Percentiles rank a stretch among this genome's conserved stretches.
phyloP scores from a whole-genome alignment of 2,329 filamentous ascomycete genomes.

The Bipolaris victoriae region DNA sequence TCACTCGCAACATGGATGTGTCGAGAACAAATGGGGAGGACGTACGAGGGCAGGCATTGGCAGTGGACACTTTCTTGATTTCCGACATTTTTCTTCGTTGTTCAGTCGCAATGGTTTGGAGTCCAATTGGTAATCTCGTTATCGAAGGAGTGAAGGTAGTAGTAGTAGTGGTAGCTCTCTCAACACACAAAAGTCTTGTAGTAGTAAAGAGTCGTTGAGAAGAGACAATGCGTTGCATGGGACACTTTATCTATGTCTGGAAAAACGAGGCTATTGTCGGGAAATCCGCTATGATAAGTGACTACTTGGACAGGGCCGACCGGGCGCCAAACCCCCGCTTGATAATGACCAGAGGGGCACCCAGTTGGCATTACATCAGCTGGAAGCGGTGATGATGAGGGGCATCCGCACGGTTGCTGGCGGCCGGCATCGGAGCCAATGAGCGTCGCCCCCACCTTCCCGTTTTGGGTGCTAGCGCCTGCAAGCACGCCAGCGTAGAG shows the following conservation, averaged over 20 bases:
- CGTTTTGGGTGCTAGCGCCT: neutral
- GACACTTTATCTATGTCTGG: conserved; percentile 26
- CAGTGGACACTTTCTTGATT: conserved; percentile 52
- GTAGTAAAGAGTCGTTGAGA: neutral
- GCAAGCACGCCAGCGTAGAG: conserved; percentile 8
- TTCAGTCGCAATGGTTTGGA: neutral
- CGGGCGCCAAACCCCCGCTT: neutral
- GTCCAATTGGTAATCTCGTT: neutral
- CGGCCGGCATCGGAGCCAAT: conserved; percentile 1
- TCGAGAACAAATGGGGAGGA: conserved; percentile 5
- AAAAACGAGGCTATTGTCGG: conserved; percentile 35
- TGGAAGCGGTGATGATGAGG: neutral
- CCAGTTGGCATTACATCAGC: neutral
- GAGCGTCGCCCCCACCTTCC: neutral
- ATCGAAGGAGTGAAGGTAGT: neutral
- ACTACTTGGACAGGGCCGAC: neutral
- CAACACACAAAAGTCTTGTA: neutral
- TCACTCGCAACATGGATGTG: neutral
- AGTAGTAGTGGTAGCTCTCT: neutral
- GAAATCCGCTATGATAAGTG: conserved; percentile 24
- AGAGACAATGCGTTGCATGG: conserved; percentile 1
- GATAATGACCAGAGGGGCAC: neutral
- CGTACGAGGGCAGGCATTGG: conserved; percentile 53
- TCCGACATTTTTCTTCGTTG: conserved; percentile 48
- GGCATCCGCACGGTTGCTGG: neutral